phyloP scores from a whole-genome alignment of 2,329 filamentous ascomycete species.

The Sarocladium oryzae region DNA sequence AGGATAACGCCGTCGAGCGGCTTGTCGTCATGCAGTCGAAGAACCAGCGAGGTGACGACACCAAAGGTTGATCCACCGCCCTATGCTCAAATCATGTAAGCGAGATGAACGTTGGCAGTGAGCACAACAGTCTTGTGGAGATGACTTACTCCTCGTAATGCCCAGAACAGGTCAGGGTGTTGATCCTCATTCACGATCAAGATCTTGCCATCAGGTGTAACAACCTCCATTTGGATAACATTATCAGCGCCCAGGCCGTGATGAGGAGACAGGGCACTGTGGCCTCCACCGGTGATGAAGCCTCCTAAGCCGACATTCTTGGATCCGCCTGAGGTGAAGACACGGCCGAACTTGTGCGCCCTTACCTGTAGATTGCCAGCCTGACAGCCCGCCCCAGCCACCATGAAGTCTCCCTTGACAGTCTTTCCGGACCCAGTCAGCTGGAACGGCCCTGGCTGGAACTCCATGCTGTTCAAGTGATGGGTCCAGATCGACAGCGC shows the following conservation, averaged over 20 bases:
- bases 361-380: conserved; percentile 41
- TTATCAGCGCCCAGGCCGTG: conserved; percentile 51
- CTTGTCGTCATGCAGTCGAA: conserved; percentile 29
- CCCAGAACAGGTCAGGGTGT: conserved; percentile 52
- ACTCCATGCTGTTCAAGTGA: conserved; percentile 32
- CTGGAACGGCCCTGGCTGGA: conserved; percentile 25
- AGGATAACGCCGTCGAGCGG: background rate
- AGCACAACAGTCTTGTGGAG: background rate
- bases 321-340: conserved; percentile 48
- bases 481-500: conserved; percentile 49
- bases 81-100: conserved; percentile 21
- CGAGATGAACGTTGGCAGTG: background rate
- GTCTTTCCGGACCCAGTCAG: conserved; percentile 11
- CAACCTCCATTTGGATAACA: conserved; percentile 44
- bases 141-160: conserved; percentile 40
- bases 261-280: conserved; percentile 38
- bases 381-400: conserved; percentile 45
- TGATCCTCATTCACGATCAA: conserved; percentile 39
- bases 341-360: conserved; percentile 36
- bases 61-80: conserved; percentile 57
- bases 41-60: conserved; percentile 48
- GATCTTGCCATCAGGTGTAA: conserved; percentile 39
- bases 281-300: conserved; percentile 43
- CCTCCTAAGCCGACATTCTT: conserved; percentile 50
- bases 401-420: conserved; percentile 44